These are phyloP conservation scores for Penicillium polonicum DNA, from an alignment of 2,329 filamentous ascomycete species.

Conservation along the genomic window DNA sequence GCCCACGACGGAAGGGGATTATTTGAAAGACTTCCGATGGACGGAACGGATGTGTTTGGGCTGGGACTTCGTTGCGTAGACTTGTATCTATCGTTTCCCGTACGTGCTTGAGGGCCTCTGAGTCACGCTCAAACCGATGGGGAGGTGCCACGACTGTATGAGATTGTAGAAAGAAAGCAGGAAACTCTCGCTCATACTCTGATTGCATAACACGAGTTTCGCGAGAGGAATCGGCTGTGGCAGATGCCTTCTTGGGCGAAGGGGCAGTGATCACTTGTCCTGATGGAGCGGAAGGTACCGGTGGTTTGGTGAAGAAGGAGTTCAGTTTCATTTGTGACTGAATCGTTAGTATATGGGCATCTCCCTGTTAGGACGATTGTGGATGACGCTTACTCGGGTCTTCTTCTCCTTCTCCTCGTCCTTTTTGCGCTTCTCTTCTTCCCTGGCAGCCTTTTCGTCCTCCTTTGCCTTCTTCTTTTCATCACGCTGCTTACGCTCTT, in stretches of 20 bases:
- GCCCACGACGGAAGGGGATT: slow-evolving; percentile 39
- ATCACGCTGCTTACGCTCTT: slow-evolving; percentile 49
- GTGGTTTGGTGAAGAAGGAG: slow-evolving; percentile 50
- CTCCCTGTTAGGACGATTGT: neutral
- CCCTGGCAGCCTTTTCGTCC: slow-evolving; percentile 44
- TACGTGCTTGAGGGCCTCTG: slow-evolving; percentile 57
- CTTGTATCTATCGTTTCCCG: slow-evolving; percentile 49
- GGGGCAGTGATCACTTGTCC: slow-evolving; percentile 14
- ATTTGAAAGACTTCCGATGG: slow-evolving; percentile 40
- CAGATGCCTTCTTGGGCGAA: slow-evolving; percentile 32
- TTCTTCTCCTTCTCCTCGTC: slow-evolving; percentile 51
- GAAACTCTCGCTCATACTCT: slow-evolving; percentile 69
- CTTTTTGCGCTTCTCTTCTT: slow-evolving; percentile 50
- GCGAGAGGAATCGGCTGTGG: slow-evolving; percentile 10
- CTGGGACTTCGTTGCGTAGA: slow-evolving; percentile 20
- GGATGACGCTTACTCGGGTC: slow-evolving; percentile 39
- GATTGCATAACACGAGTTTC: slow-evolving; percentile 35
- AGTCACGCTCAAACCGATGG: slow-evolving; percentile 57
- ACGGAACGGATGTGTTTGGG: slow-evolving; percentile 25
- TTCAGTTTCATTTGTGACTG: slow-evolving; percentile 54
- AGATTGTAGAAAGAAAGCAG: slow-evolving; percentile 75
- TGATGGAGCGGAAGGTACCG: slow-evolving; percentile 28
- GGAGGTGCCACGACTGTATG: slow-evolving; percentile 67
- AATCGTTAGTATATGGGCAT: slow-evolving; percentile 15
- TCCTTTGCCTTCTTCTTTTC: slow-evolving; percentile 47